Conservation (phyloP, 202 grass and related monocot genomes). For the Panicum virgatum region DNA sequence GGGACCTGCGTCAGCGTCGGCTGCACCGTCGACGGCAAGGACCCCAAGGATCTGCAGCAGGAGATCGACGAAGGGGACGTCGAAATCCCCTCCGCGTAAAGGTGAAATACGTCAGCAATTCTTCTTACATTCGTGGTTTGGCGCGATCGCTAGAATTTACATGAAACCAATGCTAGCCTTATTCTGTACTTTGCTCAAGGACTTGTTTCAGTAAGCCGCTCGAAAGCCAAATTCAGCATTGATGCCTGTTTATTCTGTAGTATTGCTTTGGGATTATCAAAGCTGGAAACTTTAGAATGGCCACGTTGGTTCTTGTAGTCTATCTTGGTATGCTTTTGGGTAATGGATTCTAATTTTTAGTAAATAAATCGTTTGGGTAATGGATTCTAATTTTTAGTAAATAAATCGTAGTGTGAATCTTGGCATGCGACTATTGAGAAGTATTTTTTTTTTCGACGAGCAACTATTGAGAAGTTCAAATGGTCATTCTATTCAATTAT, state of each 20-base stretch:
- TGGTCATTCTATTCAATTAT: background rate
- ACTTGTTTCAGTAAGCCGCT: background rate
- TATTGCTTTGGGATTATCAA: background rate
- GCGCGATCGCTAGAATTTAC: background rate
- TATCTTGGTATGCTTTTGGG: background rate
- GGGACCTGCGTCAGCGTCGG: slow-evolving; percentile 87
- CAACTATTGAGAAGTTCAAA: background rate
- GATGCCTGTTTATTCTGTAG: background rate
- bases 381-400: no score
- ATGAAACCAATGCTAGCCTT: background rate
- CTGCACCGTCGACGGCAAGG: slow-evolving; percentile 82
- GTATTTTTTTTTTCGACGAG: no score
- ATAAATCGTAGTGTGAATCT: background rate
- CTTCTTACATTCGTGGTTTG: background rate
- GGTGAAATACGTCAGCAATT: background rate
- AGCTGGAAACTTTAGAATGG: background rate
- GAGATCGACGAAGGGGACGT: slow-evolving; percentile 77
- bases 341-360: background rate
- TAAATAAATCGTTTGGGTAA: no score
- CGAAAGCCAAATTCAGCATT: background rate
- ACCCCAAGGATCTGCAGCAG: slow-evolving; percentile 81
- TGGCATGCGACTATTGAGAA: background rate
- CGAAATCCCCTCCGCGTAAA: slow-evolving; percentile 64
- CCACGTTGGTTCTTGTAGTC: background rate
- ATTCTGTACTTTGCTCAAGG: background rate